Base-by-base conservation (phyloP, 1,284 basidiomycete species). In the Irpex lacteus region DNA sequence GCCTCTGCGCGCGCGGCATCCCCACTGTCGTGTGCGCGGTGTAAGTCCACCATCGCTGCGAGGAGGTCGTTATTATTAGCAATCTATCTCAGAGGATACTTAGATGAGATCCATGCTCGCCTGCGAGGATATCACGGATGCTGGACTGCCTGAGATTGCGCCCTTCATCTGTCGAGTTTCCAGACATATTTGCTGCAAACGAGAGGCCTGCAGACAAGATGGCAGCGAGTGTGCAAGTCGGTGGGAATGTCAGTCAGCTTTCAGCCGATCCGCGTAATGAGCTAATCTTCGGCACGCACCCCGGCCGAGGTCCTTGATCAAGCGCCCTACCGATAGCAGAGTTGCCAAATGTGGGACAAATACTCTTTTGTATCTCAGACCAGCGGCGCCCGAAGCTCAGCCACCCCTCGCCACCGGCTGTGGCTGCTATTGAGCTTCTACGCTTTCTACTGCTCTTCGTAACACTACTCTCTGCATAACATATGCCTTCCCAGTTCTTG, bases 41-140 rank as follows among this genome's bases (percentile, higher is more conserved):
- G 55, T 26, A 60, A 34, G 37, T 68, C 64, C 58, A 73, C 69
- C 53, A 65, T 60, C 13, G 61, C 64, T 65, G 44, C 26, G 5
- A 32, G 38, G 13, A 38, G n/a, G 36, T n/a, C 37, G 19, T 3
- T 7, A 32, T 32, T 26, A 40, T 50, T 54, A 40, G 40, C 18
- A 13, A 38, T 9, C 26, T 8, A n/a, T 13, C 9, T 11, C 18
- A 54, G 36, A 58, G 26, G 21, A n/a, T 18, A 44, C 40, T 44
- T 15, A 19, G 18, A 9, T 18, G 1, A 6, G 50, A 3, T 36
- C 26, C 15, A 26, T 11, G 59, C 61, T 32, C 32, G 53, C 59
- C 59, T 11, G 34, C 55, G 21, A 66, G 8, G 58, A 66, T 52
- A 36, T 60, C 55, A 26, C 32, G 62, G 34, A 60, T n/a, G 19